Evolutionary conservation across 495 filamentous ascomycete species (phyloP).

Genomic region (Podospora pseudocomata): DNA sequence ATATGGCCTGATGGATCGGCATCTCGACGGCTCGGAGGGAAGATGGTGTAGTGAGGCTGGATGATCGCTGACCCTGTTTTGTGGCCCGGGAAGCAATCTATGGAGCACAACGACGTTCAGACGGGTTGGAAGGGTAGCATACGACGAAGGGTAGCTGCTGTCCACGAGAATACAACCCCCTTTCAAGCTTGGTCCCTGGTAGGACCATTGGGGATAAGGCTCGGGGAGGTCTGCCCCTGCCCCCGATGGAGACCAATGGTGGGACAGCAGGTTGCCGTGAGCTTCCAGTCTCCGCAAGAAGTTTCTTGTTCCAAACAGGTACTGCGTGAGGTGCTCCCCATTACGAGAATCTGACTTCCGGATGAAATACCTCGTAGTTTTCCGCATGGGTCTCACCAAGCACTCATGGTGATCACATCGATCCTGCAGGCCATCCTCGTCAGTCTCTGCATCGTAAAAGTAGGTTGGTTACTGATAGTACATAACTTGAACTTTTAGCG

Average conservation of each 20-base stretch:
- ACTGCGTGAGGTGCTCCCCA: no score
- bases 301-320: no score
- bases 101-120: not conserved
- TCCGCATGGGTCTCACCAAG: not conserved
- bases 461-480: not conserved
- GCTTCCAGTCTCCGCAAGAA: no score
- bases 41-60: not conserved
- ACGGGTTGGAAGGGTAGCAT: not conserved
- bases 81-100: not conserved
- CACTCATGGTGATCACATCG: not conserved
- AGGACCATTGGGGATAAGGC: not conserved
- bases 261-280: no score
- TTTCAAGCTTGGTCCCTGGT: not conserved
- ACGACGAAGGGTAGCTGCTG: not conserved
- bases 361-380: not conserved
- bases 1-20: no score
- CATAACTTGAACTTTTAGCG: not conserved
- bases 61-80: not conserved
- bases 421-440: not conserved
- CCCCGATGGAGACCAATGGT: not conserved
- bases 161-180: not conserved
- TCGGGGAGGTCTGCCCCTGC: not conserved
- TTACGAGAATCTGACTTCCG: no score
- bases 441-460: not conserved
- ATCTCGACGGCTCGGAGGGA: not conserved